Conservation (phyloP, 2,329 filamentous ascomycete genomes). For the Hypoxylon sp. region DNA sequence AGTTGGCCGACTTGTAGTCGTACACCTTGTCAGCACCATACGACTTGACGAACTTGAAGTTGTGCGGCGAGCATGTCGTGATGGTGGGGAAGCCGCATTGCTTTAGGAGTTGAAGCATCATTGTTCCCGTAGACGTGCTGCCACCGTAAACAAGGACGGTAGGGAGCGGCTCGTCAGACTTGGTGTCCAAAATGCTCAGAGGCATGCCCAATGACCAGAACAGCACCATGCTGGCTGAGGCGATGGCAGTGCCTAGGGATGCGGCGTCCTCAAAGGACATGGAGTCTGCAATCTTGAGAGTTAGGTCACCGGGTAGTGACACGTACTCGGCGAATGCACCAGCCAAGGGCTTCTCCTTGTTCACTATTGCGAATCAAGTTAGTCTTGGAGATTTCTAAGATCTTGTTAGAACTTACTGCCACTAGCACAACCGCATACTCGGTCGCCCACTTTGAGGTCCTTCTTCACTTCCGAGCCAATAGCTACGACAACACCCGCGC, state of each 20-base stretch:
- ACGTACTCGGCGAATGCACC: conserved; percentile 59
- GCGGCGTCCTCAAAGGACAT: conserved; percentile 54
- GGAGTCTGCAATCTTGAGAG: conserved; percentile 52
- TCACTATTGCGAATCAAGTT: background rate
- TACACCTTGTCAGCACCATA: conserved; percentile 63
- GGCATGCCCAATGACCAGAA: conserved; percentile 53
- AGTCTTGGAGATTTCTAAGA: background rate
- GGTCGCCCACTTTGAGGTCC: conserved; percentile 54
- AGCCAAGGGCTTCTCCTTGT: conserved; percentile 41
- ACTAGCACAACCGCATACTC: conserved; percentile 53
- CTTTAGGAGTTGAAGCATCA: conserved; percentile 61
- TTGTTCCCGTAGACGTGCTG: conserved; percentile 59
- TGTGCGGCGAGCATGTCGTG: conserved; percentile 62
- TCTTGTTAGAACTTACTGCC: conserved; percentile 6
- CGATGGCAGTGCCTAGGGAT: conserved; percentile 50
- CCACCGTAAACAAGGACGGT: conserved; percentile 63
- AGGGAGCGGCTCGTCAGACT: conserved; percentile 22
- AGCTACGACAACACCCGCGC: conserved; percentile 43
- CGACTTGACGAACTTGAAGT: conserved; percentile 58
- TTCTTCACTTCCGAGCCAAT: conserved; percentile 41
- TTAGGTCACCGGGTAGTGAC: conserved; percentile 50
- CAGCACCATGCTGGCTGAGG: conserved; percentile 53
- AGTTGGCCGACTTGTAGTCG: conserved; percentile 60
- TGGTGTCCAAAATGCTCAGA: conserved; percentile 41
- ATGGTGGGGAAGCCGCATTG: conserved; percentile 51